Evolutionary conservation across 192 early-diverging fungal species (phyloP), one percentile per base, ranked within the genome.

Genomic region (Mortierella hygrophila): DNA sequence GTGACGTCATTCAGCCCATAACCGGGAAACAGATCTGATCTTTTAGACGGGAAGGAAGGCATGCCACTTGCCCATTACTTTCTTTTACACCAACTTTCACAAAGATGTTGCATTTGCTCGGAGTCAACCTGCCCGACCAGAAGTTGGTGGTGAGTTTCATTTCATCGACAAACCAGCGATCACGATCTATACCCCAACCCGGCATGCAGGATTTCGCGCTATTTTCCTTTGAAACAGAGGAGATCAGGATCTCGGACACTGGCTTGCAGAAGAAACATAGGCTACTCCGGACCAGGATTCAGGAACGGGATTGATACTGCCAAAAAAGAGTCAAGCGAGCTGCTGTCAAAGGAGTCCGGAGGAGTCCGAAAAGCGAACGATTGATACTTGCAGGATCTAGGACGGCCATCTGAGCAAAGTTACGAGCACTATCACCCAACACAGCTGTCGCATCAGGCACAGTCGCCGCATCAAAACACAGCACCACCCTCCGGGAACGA

Each of bases 121-220:
- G 97, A 80, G 96, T 98, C 79, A 98, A 98, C 90, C 91, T 98
- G 57, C 97, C 97, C 29, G 97, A 98, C 91, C 88, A 93, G 69
- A 97, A 97, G 90, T 80, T 95, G 40, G 96, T 97, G 70, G 88
- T 88, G 85, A 88, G 89, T 77, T 16, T 18, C 23, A 16, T n/a
- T 40, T 54, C 47, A 20, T 18, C 49, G 29, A 16, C 46, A 15
- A 42, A 38, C 40, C 46, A 7, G 32, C 20, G 23, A 26, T 32
- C 18, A 76, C 0, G 3, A 52, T 10, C 41, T 9, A 5, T 1
- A 15, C 41, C 20, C 4, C 15, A 44, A n/a, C 35, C 1, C 21
- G 5, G 21, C 16, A 55, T 70, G 29, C 18, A 15, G 42, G 32
- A 71, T n/a, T 54, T 4, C 15, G 65, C 20, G 40, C 26, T 8